These are phyloP conservation scores for Protoeuglena noctilucae DNA, from an alignment of 139 green algal genomes.

Conservation along the genomic window DNA sequence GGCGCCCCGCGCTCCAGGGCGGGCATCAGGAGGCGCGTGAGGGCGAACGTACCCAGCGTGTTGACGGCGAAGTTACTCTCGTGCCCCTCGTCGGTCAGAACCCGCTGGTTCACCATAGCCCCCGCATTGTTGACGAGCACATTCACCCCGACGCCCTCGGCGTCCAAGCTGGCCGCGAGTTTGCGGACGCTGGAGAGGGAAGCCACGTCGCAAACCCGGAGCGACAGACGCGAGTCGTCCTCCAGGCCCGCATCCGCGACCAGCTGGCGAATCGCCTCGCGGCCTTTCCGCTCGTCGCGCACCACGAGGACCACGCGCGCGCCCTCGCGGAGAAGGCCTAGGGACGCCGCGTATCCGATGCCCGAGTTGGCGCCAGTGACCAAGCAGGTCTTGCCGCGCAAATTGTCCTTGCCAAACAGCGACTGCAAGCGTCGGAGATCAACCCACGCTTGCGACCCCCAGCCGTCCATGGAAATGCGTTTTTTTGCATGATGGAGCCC, in stretches of 20 bases:
- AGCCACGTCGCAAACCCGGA: background rate
- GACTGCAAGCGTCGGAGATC: too few species aligned
- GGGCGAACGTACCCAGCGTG: constrained; percentile 30
- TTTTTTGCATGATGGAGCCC: constrained; percentile 11
- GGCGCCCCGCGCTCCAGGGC: constrained; percentile 16
- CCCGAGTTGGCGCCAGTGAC: constrained; percentile 50
- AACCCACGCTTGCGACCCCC: too few species aligned
- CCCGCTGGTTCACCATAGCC: constrained; percentile 28
- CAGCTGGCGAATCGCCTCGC: background rate
- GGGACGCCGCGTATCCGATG: constrained; percentile 26
- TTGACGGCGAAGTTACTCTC: constrained; percentile 50
- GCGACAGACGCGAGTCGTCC: background rate
- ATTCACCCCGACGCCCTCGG: constrained; percentile 17
- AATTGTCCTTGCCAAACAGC: too few species aligned
- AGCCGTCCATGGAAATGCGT: too few species aligned
- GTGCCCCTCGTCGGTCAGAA: constrained; percentile 24
- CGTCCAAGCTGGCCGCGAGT: constrained; percentile 24
- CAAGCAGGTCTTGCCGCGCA: constrained; percentile 28
- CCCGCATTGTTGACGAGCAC: constrained; percentile 63
- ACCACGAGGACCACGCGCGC: constrained; percentile 2
- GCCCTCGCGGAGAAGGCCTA: background rate
- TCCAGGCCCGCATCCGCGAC: too few species aligned
- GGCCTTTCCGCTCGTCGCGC: background rate
- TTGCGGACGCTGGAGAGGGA: background rate
- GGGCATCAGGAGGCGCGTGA: constrained; percentile 33